Percentiles rank a stretch among this genome's conserved stretches.
These are phyloP conservation scores for Malassezia sympodialis DNA, from an alignment of 1,284 basidiomycete species.

Conservation along the genomic window DNA sequence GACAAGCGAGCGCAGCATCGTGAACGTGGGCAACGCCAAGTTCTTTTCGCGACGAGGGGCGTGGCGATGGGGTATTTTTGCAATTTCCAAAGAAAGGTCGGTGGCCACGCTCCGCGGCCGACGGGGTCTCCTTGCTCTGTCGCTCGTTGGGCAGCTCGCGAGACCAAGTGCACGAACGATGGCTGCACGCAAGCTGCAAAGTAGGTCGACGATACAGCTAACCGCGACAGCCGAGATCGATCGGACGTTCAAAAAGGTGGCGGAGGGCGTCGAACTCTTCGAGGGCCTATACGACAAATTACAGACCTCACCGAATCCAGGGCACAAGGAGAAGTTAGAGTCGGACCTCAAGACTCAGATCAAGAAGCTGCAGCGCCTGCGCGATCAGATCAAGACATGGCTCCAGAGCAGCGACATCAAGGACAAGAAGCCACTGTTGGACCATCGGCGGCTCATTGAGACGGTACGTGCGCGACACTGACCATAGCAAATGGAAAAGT, in stretches of 20 bases:
- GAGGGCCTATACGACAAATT: conserved; percentile 47
- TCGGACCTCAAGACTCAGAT: conserved; percentile 48
- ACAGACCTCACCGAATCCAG: conserved; percentile 40
- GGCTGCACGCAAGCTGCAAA: conserved; percentile 46
- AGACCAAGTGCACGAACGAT: conserved; percentile 20
- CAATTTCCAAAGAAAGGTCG: background rate
- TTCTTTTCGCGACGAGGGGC: background rate
- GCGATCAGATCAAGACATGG: conserved; percentile 99
- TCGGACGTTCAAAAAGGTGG: conserved; percentile 46
- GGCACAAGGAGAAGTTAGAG: conserved; percentile 48
- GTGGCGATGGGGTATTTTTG: background rate
- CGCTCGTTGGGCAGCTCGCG: background rate
- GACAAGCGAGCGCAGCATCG: conserved; percentile 5
- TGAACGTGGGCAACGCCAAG: background rate
- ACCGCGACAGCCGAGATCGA: conserved; percentile 41
- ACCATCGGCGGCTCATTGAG: conserved; percentile 91
- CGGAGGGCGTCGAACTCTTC: conserved; percentile 47
- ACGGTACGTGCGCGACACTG: conserved; percentile 59
- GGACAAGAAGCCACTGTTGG: conserved; percentile 86
- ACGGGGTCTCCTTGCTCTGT: background rate
- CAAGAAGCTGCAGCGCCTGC: conserved; percentile 93
- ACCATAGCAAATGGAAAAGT: conserved; percentile 97
- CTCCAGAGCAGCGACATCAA: conserved; percentile 96
- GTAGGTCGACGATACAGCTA: conserved; percentile 13
- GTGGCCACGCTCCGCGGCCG: background rate